Conservation (phyloP, 2,329 filamentous ascomycete genomes). For the Colletotrichum caudatum region DNA sequence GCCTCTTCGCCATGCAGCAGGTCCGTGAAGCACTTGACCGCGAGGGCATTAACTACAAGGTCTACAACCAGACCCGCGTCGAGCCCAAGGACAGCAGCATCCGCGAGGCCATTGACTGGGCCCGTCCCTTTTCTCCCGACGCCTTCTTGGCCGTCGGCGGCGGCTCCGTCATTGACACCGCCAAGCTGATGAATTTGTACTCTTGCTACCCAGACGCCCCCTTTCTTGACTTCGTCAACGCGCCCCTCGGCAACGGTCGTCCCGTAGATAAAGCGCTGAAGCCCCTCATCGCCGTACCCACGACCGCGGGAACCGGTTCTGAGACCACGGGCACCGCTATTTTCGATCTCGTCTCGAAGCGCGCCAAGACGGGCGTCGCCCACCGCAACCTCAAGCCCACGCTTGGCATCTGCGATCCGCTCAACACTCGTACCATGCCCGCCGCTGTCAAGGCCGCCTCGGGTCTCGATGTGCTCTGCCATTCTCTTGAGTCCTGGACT, state of each 20-base stretch:
- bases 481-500: constrained; percentile 96
- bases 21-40: constrained; percentile 82
- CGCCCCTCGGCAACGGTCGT: constrained; percentile 87
- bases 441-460: constrained; percentile 91
- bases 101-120: constrained; percentile 88
- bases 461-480: constrained; percentile 94
- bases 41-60: constrained; percentile 83
- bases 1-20: constrained; percentile 90
- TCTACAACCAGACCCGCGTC: constrained; percentile 84
- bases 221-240: constrained; percentile 98
- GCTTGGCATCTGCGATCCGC: constrained; percentile 83
- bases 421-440: constrained; percentile 97
- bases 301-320: constrained; percentile 86
- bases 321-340: constrained; percentile 99
- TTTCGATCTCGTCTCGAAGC: constrained; percentile 91
- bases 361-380: constrained; percentile 94
- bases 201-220: constrained; percentile 90
- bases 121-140: constrained; percentile 83
- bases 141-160: constrained; percentile 93
- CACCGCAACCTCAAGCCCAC: constrained; percentile 97
- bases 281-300: constrained; percentile 85
- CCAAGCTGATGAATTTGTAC: constrained; percentile 99
- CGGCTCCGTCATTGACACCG: constrained; percentile 97
- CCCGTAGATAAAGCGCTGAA: constrained; percentile 78
- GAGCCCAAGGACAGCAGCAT: constrained; percentile 97